Evolutionary conservation across 2,329 filamentous ascomycete genomes (phyloP), one percentile per base, ranked within the genome.

Genomic region (Hypocreales sp.): DNA sequence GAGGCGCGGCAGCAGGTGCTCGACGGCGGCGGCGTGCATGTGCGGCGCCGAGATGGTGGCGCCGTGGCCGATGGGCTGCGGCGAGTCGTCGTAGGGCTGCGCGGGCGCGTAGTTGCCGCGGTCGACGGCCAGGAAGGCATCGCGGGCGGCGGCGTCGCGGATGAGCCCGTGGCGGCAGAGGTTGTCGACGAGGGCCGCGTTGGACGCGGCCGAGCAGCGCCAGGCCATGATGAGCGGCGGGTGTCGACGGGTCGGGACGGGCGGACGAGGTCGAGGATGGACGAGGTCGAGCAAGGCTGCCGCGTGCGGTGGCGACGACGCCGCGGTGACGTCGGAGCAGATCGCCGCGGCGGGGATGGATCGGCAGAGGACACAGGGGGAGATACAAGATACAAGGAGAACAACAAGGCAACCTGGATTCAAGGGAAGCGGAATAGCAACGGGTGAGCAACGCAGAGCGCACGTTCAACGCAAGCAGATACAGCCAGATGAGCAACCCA

Each of bases 111-210:
- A 95, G 53, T 95, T 70, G 1, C 70, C 84, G 35, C 90, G 72
- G 53, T 98, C 87, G 46, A 95, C 83, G 76, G 84, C 38, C 8
- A 79, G 55, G 62, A 95, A 92, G 30, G 87, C 86, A n/a, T 70
- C 61, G 42, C 76, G 79, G 19, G 92, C 80, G 15, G 65, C 58
- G 4, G 67, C 54, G 35, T 73, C 67, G n/a, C 64, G 75, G 38
- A 95, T 84, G 28, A 95, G 61, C 4, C 67, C 66, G 40, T 79
- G 71, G 22, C 55, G 61, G 48, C 61, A 74, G 31, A 98, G 64
- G 48, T 93, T 93, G 39, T 76, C 67, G 35, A 95, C 62, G 26
- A 98, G 64, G 31, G 74, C 73, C 22, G 56, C 53, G 50, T 95
- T 94, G 16, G 72, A 71, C 5, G 56, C 55, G 33, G 83, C 87